A percentile compares a stretch with the other conserved stretches of the same genome.
Evolutionary conservation across 805 yeast genomes (phyloP).

Genomic region (Myxozyma mucilagina): DNA sequence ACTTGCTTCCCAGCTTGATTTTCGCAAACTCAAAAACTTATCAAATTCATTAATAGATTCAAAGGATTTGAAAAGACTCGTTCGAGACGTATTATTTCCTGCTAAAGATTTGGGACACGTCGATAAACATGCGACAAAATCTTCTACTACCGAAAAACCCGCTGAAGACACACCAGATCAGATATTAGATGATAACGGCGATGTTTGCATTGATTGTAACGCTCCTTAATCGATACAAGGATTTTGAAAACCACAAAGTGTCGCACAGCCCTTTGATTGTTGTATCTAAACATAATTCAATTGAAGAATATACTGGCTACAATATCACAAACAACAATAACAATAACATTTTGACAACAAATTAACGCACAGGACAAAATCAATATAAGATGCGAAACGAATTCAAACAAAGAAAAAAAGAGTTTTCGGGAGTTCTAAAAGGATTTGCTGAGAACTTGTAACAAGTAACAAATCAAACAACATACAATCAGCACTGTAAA

Average conservation of each 20-base stretch:
- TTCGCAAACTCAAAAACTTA: neutral
- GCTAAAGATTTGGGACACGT: conserved; percentile 61
- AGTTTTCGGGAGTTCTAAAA: neutral
- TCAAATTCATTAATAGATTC: conserved; percentile 49
- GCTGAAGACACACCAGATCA: neutral
- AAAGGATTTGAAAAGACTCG: conserved; percentile 67
- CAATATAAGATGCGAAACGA: conserved; percentile 7
- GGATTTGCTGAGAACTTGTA: neutral
- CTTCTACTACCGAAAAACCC: neutral
- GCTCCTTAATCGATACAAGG: neutral
- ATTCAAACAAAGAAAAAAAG: neutral
- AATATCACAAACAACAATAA: neutral
- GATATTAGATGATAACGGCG: conserved; percentile 3
- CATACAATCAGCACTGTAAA: neutral
- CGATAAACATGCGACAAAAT: conserved; percentile 43
- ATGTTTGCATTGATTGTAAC: conserved; percentile 14
- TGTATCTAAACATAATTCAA: neutral
- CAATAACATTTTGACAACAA: neutral
- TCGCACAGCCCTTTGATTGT: too few relatives aligned
- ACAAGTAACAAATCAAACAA: neutral
- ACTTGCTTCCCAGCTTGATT: neutral
- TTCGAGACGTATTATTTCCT: conserved; percentile 62
- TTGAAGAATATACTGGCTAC: neutral
- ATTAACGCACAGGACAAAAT: neutral
- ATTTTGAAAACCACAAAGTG: too few relatives aligned